phyloP scores from a whole-genome alignment of 2,329 filamentous ascomycete species.

The Xylaria sp. region DNA sequence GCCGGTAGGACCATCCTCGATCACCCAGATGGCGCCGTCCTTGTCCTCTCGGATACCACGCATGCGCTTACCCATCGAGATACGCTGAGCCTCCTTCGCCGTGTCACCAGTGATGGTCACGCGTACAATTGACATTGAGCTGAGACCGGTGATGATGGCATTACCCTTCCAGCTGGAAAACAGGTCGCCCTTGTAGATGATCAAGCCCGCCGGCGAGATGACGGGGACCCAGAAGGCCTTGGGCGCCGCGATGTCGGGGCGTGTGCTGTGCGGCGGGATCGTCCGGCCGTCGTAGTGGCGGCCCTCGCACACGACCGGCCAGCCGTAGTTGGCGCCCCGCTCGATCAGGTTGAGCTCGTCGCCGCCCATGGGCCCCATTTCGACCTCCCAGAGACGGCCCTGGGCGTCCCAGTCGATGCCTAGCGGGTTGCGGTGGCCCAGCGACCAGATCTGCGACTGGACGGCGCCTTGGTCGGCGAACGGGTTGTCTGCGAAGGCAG shows the following conservation, averaged over 20 bases:
- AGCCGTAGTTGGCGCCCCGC: conserved; percentile 33
- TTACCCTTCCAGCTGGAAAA: conserved; percentile 34
- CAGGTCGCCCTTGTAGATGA: conserved; percentile 34
- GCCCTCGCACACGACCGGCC: conserved; percentile 32
- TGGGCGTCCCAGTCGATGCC: conserved; percentile 35
- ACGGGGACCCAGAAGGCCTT: conserved; percentile 37
- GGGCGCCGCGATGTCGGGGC: conserved; percentile 27
- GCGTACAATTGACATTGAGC: conserved; percentile 26
- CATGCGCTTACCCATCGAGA: conserved; percentile 35
- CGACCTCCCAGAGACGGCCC: conserved; percentile 35
- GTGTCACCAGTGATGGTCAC: conserved; percentile 32
- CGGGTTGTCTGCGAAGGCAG: conserved; percentile 32
- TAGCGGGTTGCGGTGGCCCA: conserved; percentile 34
- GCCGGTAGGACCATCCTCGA: conserved; percentile 30
- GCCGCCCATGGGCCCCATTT: conserved; percentile 34
- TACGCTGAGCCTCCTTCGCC: conserved; percentile 35
- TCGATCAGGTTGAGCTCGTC: conserved; percentile 34
- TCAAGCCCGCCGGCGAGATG: conserved; percentile 34
- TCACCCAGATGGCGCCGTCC: conserved; percentile 34
- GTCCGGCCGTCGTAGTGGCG: conserved; percentile 34
- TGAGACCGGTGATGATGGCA: conserved; percentile 31
- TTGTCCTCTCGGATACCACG: conserved; percentile 35
- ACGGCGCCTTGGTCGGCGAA: conserved; percentile 31
- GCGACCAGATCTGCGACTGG: conserved; percentile 34
- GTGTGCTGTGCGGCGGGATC: conserved; percentile 31